phyloP scores from a whole-genome alignment of 2,329 filamentous ascomycete species.

The Claviceps maximensis region DNA sequence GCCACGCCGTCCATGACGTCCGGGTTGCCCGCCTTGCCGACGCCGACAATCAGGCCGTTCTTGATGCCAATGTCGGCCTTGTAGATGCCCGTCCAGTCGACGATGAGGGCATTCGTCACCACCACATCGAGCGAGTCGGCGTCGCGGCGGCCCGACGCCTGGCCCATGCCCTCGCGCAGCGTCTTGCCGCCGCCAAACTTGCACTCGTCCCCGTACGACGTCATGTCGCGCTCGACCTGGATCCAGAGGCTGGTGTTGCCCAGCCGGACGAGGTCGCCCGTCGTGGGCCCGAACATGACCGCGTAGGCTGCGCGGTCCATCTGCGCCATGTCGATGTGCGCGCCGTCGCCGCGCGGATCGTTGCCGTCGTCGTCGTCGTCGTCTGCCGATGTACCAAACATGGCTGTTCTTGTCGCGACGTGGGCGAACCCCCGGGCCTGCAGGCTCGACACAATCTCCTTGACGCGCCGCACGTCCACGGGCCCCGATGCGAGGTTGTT shows the following conservation, averaged over 20 bases:
- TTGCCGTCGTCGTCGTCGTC: background rate
- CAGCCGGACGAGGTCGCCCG: conserved; percentile 70
- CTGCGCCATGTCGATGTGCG: conserved; percentile 45
- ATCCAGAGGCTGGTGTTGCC: conserved; percentile 84
- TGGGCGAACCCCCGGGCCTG: conserved; percentile 69
- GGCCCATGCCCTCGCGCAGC: conserved; percentile 87
- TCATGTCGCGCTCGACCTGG: conserved; percentile 74
- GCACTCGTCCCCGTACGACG: conserved; percentile 82
- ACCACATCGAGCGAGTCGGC: conserved; percentile 68
- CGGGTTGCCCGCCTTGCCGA: conserved; percentile 94
- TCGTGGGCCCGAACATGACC: conserved; percentile 86
- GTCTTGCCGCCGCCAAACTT: conserved; percentile 94
- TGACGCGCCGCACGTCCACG: conserved; percentile 49
- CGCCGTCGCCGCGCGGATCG: conserved; percentile 35
- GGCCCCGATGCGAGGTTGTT: conserved; percentile 64
- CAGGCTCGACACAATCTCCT: conserved; percentile 54
- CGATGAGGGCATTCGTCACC: conserved; percentile 75
- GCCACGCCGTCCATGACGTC: conserved; percentile 88
- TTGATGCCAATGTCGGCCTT: conserved; percentile 96
- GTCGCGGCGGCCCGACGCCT: conserved; percentile 65
- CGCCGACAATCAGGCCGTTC: conserved; percentile 69
- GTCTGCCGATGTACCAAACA: background rate
- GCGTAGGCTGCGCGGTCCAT: conserved; percentile 72
- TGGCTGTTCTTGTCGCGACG: conserved; percentile 3
- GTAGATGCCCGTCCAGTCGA: conserved; percentile 88